A percentile compares a stretch with the other conserved stretches of the same genome.
Evolutionary conservation across 805 yeast species (phyloP).

Genomic region (Wickerhamomyces sydowiorum): DNA sequence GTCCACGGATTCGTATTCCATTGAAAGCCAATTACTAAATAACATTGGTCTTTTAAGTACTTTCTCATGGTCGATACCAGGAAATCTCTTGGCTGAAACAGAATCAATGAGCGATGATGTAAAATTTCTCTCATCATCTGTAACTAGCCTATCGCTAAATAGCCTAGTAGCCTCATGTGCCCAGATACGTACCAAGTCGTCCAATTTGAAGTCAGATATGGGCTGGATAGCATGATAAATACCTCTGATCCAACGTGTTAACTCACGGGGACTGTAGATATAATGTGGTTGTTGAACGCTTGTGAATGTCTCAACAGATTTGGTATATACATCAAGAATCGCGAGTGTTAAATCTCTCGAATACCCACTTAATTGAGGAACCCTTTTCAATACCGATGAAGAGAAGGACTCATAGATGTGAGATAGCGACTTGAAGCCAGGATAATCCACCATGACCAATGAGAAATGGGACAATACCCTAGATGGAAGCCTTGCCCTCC

Average conservation of each 20-base stretch:
- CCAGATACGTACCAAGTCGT: constrained; percentile 58
- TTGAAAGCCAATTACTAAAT: constrained; percentile 71
- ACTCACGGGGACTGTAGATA: constrained; percentile 82
- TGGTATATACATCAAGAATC: constrained; percentile 57
- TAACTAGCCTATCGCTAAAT: constrained; percentile 66
- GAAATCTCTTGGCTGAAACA: constrained; percentile 37
- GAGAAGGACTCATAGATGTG: constrained; percentile 65
- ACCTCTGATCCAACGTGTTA: constrained; percentile 86
- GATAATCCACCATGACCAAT: constrained; percentile 73
- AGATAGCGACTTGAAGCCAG: constrained; percentile 51
- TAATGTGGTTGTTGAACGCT: constrained; percentile 47
- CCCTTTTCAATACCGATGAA: constrained; percentile 47
- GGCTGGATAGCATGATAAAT: constrained; percentile 44
- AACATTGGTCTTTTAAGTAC: constrained; percentile 48
- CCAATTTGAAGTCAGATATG: constrained; percentile 31
- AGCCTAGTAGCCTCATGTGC: constrained; percentile 76
- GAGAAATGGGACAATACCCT: constrained; percentile 66
- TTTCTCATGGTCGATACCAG: constrained; percentile 30
- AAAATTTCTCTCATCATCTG: constrained; percentile 40
- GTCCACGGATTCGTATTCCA: constrained; percentile 52
- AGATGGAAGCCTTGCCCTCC: constrained; percentile 51
- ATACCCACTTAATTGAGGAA: constrained; percentile 56
- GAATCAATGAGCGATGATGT: constrained; percentile 34
- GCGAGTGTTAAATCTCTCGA: constrained; percentile 48
- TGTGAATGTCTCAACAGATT: constrained; percentile 37